Evolutionary conservation across 139 green algal species (phyloP).

Genomic region (Pseudopediastrum boryanum): DNA sequence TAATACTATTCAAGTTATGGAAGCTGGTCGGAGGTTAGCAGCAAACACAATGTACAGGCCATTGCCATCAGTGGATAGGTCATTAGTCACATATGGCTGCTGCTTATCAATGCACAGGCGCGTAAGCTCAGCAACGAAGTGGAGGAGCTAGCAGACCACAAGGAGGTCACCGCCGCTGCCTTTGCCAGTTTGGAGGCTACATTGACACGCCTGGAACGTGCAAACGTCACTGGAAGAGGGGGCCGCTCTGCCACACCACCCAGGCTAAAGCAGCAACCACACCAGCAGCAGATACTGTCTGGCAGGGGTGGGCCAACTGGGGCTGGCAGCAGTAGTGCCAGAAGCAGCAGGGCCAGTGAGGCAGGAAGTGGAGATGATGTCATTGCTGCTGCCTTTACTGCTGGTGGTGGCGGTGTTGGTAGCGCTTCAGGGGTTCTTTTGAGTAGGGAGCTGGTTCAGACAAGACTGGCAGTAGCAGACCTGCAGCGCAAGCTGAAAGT

Average conservation of each 20-base stretch:
- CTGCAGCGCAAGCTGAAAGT: slow-evolving; percentile 58
- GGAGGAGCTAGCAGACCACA: slow-evolving; percentile 46
- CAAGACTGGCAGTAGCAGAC: slow-evolving; percentile 69
- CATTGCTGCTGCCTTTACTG: no score
- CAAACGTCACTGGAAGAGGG: no score
- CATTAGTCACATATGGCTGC: no score
- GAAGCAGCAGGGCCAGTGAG: neutral
- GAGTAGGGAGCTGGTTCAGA: slow-evolving; percentile 60
- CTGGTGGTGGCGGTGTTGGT: neutral
- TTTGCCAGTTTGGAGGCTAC: slow-evolving; percentile 55
- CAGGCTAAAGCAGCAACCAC: neutral
- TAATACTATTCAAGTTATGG: no score
- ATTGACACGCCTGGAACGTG: slow-evolving; percentile 51
- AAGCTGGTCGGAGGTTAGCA: no score
- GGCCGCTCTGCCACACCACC: neutral
- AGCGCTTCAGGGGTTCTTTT: slow-evolving; percentile 41
- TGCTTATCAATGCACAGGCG: neutral
- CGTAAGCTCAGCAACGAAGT: slow-evolving; percentile 24
- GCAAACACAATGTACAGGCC: no score
- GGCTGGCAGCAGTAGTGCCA: neutral
- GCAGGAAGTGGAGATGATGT: neutral
- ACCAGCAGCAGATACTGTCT: neutral
- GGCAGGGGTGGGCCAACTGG: neutral
- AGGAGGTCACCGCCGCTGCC: slow-evolving; percentile 54
- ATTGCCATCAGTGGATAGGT: no score